Conservation (phyloP, 140 eudicot species). For the Senecio squalidus region DNA sequence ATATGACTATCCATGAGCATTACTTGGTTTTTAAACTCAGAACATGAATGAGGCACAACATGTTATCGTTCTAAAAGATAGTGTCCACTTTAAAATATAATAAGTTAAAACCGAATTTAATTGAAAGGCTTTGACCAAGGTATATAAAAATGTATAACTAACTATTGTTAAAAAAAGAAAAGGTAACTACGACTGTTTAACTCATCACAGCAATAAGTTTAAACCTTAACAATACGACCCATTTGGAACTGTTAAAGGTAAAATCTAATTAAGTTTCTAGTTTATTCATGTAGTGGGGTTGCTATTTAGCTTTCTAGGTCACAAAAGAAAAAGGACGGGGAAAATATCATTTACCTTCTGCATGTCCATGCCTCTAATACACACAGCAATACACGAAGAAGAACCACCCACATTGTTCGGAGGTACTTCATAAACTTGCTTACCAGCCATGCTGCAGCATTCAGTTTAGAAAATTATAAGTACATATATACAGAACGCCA, state of each 20-base stretch:
- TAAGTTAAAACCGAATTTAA: too few relatives aligned
- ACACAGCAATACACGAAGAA: conserved; percentile 62
- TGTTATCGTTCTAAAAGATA: background rate
- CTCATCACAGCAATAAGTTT: too few relatives aligned
- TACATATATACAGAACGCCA: background rate
- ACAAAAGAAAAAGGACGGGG: background rate
- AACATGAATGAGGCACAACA: background rate
- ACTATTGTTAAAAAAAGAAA: too few relatives aligned
- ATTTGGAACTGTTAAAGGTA: too few relatives aligned
- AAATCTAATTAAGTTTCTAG: background rate
- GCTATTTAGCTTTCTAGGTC: background rate
- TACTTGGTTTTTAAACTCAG: background rate
- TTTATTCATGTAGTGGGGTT: background rate
- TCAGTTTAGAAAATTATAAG: conserved; percentile 14
- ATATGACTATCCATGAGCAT: background rate
- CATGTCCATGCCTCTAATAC: conserved; percentile 74
- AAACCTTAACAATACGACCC: too few relatives aligned
- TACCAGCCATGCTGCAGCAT: conserved; percentile 91
- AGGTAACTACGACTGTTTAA: too few relatives aligned
- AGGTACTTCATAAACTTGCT: conserved; percentile 90
- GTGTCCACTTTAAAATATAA: too few relatives aligned
- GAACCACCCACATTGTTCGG: conserved; percentile 83
- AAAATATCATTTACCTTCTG: conserved; percentile 59
- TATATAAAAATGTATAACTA: too few relatives aligned
- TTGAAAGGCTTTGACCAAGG: too few relatives aligned